phyloP scores from a whole-genome alignment of 1,284 basidiomycete species.

The Leucocoprinus gongylophorus region DNA sequence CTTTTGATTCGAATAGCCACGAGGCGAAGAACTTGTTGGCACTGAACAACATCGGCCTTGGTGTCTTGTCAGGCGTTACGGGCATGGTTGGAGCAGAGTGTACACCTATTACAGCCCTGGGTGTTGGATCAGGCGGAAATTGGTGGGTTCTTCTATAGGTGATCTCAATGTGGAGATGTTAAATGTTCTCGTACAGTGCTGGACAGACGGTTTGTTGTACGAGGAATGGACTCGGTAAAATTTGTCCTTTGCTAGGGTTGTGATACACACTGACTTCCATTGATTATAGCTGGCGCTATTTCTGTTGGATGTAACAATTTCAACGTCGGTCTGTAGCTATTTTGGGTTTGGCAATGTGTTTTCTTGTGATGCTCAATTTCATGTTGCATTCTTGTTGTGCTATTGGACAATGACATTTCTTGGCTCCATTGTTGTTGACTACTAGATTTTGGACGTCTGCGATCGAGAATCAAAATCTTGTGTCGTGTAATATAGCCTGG shows the following conservation, averaged over 20 bases:
- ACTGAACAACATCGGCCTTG: not conserved
- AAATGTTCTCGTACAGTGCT: not conserved
- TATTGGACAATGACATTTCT: not conserved
- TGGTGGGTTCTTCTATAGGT: conserved; percentile 5
- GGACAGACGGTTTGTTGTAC: conserved; percentile 10
- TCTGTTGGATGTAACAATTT: conserved; percentile 11
- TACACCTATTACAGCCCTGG: conserved; percentile 9
- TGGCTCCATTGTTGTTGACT: no score
- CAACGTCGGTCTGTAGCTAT: not conserved
- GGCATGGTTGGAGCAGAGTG: conserved; percentile 10
- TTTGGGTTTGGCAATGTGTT: not conserved
- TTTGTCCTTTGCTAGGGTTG: not conserved
- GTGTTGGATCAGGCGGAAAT: not conserved
- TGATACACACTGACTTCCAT: not conserved
- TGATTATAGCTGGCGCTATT: conserved; percentile 7
- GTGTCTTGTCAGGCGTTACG: not conserved
- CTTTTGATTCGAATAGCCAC: not conserved
- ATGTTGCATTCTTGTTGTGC: not conserved
- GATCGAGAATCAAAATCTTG: no score
- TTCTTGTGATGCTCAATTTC: not conserved
- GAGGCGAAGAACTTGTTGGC: not conserved
- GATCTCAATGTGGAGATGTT: not conserved
- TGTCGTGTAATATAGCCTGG: no score
- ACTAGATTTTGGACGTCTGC: no score
- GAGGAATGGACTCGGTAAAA: conserved; percentile 1